A percentile compares a stretch with the other conserved stretches of the same genome.
phyloP scores from a whole-genome alignment of 2,329 filamentous ascomycete genomes.

The Arthrocladium fulminans region DNA sequence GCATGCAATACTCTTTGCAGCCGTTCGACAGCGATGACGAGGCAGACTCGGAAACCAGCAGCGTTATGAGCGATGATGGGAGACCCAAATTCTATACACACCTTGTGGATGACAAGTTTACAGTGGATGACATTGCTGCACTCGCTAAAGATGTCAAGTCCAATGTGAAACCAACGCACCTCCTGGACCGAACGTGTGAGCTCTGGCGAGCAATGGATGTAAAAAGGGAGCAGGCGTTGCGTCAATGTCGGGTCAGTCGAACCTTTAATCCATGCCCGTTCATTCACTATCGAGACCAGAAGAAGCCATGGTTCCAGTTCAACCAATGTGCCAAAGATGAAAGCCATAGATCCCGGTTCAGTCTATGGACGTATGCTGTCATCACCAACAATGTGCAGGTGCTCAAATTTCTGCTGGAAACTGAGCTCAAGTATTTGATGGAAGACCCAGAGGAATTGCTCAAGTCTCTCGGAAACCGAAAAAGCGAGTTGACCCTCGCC shows the following conservation, averaged over 20 bases:
- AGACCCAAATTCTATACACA: conserved; percentile 35
- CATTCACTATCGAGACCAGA: conserved; percentile 4
- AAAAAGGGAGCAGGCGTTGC: conserved; percentile 5
- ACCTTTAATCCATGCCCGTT: conserved; percentile 5
- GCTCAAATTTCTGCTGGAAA: conserved; percentile 51
- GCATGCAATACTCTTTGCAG: conserved; percentile 34
- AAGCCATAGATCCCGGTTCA: neutral
- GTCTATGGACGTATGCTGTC: conserved; percentile 40
- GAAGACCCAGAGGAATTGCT: conserved; percentile 14
- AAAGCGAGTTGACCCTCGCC: conserved; percentile 31
- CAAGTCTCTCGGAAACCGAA: neutral
- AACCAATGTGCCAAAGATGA: conserved; percentile 9
- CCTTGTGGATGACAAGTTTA: conserved; percentile 59
- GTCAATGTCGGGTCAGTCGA: neutral
- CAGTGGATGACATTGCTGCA: conserved; percentile 66
- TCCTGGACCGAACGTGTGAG: conserved; percentile 40
- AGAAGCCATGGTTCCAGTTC: conserved; percentile 19
- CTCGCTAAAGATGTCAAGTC: conserved; percentile 61
- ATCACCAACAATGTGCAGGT: conserved; percentile 45
- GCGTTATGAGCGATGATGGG: conserved; percentile 31
- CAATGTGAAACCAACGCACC: conserved; percentile 43
- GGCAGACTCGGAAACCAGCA: conserved; percentile 18
- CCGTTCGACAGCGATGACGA: conserved; percentile 26
- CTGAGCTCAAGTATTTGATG: conserved; percentile 38
- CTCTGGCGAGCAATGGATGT: conserved; percentile 26